A percentile compares a stretch with the other conserved stretches of the same genome.
Conservation (phyloP, 2,329 filamentous ascomycete species). For the Pestalotiopsis sp. region DNA sequence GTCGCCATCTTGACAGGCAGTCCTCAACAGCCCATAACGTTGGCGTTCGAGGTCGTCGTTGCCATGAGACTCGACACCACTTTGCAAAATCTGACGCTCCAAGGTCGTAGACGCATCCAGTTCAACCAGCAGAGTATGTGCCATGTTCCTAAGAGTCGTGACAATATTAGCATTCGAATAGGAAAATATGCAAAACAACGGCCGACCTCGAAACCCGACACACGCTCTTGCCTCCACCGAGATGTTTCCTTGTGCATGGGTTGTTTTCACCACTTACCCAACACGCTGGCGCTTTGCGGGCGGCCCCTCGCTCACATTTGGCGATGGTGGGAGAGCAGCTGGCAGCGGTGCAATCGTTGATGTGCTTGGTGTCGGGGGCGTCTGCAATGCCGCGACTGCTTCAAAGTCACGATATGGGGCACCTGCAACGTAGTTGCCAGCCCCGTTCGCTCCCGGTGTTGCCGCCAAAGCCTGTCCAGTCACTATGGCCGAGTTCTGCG, state of each 20-base stretch:
- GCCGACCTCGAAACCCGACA: not conserved
- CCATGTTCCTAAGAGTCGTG: slow-evolving; percentile 18
- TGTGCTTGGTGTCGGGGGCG: slow-evolving; percentile 26
- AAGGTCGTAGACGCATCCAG: slow-evolving; percentile 18
- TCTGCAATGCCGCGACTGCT: slow-evolving; percentile 25
- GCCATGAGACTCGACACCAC: slow-evolving; percentile 22
- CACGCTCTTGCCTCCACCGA: not conserved
- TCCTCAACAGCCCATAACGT: slow-evolving; percentile 56
- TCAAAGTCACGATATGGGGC: slow-evolving; percentile 14
- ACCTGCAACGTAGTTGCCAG: slow-evolving; percentile 2
- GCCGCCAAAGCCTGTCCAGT: slow-evolving; percentile 8
- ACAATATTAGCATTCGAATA: not conserved
- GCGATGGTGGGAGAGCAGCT: slow-evolving; percentile 12
- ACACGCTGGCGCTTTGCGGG: slow-evolving; percentile 30
- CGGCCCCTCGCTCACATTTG: slow-evolving; percentile 10
- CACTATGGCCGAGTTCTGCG: not conserved
- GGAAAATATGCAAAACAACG: not conserved
- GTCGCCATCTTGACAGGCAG: slow-evolving; percentile 61
- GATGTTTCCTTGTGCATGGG: not conserved
- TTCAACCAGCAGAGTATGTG: slow-evolving; percentile 21
- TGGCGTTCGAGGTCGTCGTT: slow-evolving; percentile 41
- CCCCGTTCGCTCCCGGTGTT: not conserved
- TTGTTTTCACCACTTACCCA: slow-evolving; percentile 23
- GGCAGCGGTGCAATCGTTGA: slow-evolving; percentile 10
- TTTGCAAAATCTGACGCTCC: slow-evolving; percentile 12